Evolutionary conservation across 495 filamentous ascomycete genomes (phyloP).

Genomic region (Evansstolkia leycettana): DNA sequence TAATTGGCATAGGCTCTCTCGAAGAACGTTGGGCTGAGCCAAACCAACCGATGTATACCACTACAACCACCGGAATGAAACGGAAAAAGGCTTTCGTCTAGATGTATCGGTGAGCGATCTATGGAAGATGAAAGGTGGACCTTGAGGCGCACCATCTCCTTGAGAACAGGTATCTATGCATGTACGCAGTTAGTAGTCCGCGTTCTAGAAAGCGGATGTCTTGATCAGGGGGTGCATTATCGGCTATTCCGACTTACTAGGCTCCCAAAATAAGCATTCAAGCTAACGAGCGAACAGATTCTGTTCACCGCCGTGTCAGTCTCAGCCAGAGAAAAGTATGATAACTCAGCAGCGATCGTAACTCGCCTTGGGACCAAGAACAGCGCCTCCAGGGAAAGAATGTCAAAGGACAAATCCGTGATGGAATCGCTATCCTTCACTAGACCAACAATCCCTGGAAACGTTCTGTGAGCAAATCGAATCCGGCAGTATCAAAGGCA

Average conservation of each 20-base stretch:
- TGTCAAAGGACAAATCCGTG: conserved; percentile 72
- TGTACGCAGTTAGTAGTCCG: conserved; percentile 13
- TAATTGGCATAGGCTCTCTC: too few relatives aligned
- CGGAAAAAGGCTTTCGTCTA: conserved; percentile 84
- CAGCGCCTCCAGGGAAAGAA: conserved; percentile 77
- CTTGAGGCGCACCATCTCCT: conserved; percentile 55
- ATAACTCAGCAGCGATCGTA: conserved; percentile 1
- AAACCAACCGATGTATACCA: conserved; percentile 58
- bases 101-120: conserved; percentile 15
- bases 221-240: conserved; percentile 1
- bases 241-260: conserved; percentile 30
- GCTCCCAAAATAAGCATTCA: conserved; percentile 87
- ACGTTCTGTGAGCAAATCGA: background rate
- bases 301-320: conserved; percentile 22
- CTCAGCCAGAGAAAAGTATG: background rate
- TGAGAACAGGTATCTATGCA: conserved; percentile 64
- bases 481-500: too few relatives aligned
- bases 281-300: conserved; percentile 75
- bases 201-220: conserved; percentile 4
- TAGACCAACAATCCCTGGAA: conserved; percentile 61
- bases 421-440: conserved; percentile 44
- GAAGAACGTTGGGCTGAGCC: conserved; percentile 7
- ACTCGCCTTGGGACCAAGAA: conserved; percentile 70
- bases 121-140: background rate
- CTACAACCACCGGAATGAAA: conserved; percentile 75